Base-by-base conservation (phyloP, 1,284 basidiomycete genomes). In the Leccinum subfulvum region DNA sequence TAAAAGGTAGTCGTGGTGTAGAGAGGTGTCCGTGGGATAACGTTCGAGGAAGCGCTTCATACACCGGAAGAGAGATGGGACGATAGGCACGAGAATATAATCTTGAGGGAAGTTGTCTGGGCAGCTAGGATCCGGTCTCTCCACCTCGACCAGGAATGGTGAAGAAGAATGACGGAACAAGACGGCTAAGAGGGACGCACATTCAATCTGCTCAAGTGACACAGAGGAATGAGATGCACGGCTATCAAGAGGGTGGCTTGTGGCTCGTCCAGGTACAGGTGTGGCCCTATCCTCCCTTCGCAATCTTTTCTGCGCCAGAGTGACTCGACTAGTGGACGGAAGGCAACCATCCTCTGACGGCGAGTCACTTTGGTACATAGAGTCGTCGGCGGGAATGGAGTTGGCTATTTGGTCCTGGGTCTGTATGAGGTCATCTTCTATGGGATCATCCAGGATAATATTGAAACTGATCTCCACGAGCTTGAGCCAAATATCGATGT, bases 381-480 rank as follows among this genome's bases (percentile, higher is more conserved):
- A 71, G 33, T 72, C 64, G n/a, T 71, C 67, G 16, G 66, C 67
- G 11, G 67, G 68, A 37, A 66, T 63, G 35, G 64, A 63, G 1
- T 66, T 73, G 52, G 62, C 18, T 14, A 66, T 62, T 37, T 65
- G 66, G 52, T 69, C 72, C 37, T 61, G 69, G 21, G 73, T 68
- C 33, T 69, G 69, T 3, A 76, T 71, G 11, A 76, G 76, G 26
- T 81, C 78, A 33, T 81, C 75, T 54, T 79, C 74, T 37, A 95
- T 73, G 1, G 82, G 79, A 68, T 91, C 88, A 13, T 82, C 86
- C 2, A 96, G 78, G 7, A 94, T 78, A 2, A 86, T 83, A 64
- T 93, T 91, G 79, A 95, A 95, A 59, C 86, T 87, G 39, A 94
- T 75, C 56, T 85, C 82, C 44, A 91, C 83, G 28, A 94, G 75